Evolutionary conservation across 1,139 yeast genomes (phyloP).

Genomic region (Magnusiomyces ingens): DNA sequence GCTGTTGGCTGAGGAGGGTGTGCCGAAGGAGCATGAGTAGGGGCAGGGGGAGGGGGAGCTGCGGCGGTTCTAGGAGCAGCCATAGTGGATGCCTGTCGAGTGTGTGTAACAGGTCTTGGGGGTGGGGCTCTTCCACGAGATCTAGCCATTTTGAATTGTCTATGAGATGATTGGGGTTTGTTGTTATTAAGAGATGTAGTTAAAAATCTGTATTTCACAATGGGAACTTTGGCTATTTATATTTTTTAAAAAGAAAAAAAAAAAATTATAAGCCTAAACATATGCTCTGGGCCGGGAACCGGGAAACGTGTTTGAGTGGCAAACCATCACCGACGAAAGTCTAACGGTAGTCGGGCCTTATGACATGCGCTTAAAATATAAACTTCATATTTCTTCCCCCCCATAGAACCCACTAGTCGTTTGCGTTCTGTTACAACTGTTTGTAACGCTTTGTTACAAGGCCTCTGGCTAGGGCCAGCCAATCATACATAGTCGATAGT

Average conservation of each 20-base stretch:
- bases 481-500: constrained; percentile 1
- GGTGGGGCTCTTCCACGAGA: constrained; percentile 42
- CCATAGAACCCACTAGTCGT: not conserved
- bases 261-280: not conserved
- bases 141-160: constrained; percentile 43
- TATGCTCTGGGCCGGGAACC: not conserved
- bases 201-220: not conserved
- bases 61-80: constrained; percentile 48
- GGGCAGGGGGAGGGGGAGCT: constrained; percentile 34
- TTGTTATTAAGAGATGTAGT: not conserved
- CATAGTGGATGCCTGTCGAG: constrained; percentile 71
- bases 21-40: constrained; percentile 40
- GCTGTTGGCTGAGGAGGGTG: constrained; percentile 34
- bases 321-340: too few species aligned
- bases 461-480: not conserved
- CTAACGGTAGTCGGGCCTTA: too few species aligned
- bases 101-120: constrained; percentile 41
- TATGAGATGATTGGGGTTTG: not conserved
- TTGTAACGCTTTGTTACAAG: not conserved
- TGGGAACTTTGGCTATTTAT: not conserved
- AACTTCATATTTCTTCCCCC: too few species aligned
- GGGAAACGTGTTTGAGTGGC: not conserved
- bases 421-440: not conserved
- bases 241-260: not conserved
- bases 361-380: too few species aligned